phyloP scores from a whole-genome alignment of 768 basidiomycete species.

The Russula sp. region DNA sequence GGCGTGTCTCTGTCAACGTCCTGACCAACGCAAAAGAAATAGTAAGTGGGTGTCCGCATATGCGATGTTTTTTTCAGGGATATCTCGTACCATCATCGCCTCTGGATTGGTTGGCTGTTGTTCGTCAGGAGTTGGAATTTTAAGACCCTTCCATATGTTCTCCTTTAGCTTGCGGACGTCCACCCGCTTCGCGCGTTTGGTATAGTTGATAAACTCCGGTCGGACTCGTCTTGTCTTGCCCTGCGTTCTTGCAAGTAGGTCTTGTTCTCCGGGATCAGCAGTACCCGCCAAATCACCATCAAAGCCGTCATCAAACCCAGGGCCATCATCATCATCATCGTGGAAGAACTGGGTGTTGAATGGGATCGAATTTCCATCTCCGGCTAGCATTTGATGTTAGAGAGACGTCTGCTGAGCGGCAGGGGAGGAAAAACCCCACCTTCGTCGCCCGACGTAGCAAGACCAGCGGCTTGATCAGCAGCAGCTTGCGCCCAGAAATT shows the following conservation, averaged over 20 bases:
- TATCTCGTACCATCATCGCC: conserved; percentile 57
- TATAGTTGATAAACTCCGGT: conserved; percentile 90
- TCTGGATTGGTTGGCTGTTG: conserved; percentile 44
- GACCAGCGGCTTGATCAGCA: conserved; percentile 70
- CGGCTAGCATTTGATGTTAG: conserved; percentile 33
- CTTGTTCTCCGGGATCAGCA: conserved; percentile 73
- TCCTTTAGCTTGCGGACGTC: conserved; percentile 97
- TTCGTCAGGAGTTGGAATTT: conserved; percentile 57
- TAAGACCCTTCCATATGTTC: conserved; percentile 93
- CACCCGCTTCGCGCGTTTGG: conserved; percentile 92
- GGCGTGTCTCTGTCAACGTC: conserved; percentile 50
- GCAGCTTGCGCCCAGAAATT: conserved; percentile 97
- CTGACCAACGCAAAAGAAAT: conserved; percentile 41
- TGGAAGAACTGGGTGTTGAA: conserved; percentile 98
- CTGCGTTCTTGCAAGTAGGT: conserved; percentile 81
- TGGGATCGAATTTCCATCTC: conserved; percentile 59
- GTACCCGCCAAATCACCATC: conserved; percentile 51
- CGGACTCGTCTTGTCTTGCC: conserved; percentile 71
- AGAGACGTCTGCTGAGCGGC: background rate
- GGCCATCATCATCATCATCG: conserved; percentile 81
- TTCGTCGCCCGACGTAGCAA: conserved; percentile 55
- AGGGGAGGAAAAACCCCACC: conserved; percentile 39
- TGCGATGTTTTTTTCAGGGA: background rate
- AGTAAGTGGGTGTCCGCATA: background rate
- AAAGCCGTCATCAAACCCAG: conserved; percentile 58